These are phyloP conservation scores for Pulveroboletus ravenelii DNA, from an alignment of 768 basidiomycete genomes.

Conservation along the genomic window DNA sequence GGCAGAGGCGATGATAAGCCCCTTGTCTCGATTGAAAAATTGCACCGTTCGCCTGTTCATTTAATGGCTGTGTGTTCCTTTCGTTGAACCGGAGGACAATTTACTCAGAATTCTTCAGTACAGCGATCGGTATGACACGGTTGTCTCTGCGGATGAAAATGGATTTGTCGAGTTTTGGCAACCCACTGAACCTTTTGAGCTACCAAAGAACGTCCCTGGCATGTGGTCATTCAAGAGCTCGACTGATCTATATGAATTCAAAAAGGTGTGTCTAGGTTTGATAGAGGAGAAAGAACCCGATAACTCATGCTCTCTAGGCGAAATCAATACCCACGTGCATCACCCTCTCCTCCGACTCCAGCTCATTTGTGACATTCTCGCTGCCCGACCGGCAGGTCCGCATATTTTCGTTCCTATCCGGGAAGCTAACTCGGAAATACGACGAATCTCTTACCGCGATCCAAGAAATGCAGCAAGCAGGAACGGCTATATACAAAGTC, in stretches of 20 bases:
- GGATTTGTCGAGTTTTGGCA: constrained; percentile 98
- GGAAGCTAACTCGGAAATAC: constrained; percentile 88
- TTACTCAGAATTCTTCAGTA: constrained; percentile 49
- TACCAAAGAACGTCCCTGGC: constrained; percentile 70
- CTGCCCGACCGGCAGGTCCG: constrained; percentile 92
- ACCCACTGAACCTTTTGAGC: constrained; percentile 81
- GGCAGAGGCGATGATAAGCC: constrained; percentile 81
- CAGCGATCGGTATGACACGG: constrained; percentile 83
- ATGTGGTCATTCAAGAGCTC: constrained; percentile 89
- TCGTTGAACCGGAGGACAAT: not conserved
- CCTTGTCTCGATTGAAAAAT: constrained; percentile 64
- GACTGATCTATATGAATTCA: constrained; percentile 96
- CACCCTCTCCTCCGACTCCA: constrained; percentile 83
- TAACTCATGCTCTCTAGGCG: constrained; percentile 44
- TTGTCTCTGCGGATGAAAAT: constrained; percentile 89
- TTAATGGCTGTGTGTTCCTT: constrained; percentile 69
- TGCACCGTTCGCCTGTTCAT: constrained; percentile 89
- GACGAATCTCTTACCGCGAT: constrained; percentile 91
- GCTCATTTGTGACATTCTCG: constrained; percentile 90
- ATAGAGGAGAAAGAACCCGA: not conserved
- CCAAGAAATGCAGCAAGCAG: constrained; percentile 99
- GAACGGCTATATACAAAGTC: constrained; percentile 84
- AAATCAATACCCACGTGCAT: constrained; percentile 91
- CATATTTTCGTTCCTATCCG: constrained; percentile 85
- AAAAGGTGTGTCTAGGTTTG: constrained; percentile 59